phyloP scores from a whole-genome alignment of 371 early-diverging fungal species.

The Rhizopus stolonifer region DNA sequence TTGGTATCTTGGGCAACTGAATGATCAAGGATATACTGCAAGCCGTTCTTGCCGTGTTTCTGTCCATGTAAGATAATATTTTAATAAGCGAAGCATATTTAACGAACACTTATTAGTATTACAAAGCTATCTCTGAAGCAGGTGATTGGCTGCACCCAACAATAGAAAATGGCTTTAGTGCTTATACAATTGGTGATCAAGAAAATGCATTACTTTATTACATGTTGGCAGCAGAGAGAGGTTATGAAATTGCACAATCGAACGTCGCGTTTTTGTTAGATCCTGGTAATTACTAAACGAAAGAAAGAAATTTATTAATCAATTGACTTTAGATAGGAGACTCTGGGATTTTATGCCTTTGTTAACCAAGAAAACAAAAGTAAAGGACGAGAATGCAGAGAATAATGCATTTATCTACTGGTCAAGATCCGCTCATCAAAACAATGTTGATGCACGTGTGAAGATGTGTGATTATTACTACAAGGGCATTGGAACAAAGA shows the following conservation, averaged over 20 bases:
- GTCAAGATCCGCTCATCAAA: constrained; percentile 95
- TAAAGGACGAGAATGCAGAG: constrained; percentile 20
- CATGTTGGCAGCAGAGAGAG: constrained; percentile 29
- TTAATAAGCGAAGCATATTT: not conserved
- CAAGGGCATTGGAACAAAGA: constrained; percentile 78
- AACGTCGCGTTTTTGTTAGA: constrained; percentile 88
- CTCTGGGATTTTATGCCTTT: constrained; percentile 17
- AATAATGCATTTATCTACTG: constrained; percentile 80
- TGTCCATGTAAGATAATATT: constrained; percentile 44
- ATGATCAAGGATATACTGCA: constrained; percentile 44
- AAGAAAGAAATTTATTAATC: constrained; percentile 2
- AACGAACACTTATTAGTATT: constrained; percentile 47
- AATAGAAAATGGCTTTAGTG: constrained; percentile 56
- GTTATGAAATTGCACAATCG: constrained; percentile 33
- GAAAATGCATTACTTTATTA: constrained; percentile 40
- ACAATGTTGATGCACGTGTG: constrained; percentile 84
- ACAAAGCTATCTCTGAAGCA: constrained; percentile 79
- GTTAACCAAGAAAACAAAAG: not conserved
- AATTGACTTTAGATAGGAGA: constrained; percentile 14
- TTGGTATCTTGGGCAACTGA: constrained; percentile 73
- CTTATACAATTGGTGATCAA: constrained; percentile 60
- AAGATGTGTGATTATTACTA: constrained; percentile 94
- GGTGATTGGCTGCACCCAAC: constrained; percentile 82
- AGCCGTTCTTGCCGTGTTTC: constrained; percentile 52
- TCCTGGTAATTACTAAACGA: constrained; percentile 35